Base-by-base conservation (phyloP, 2,329 filamentous ascomycete genomes). In the Pestalotiopsis sp. region DNA sequence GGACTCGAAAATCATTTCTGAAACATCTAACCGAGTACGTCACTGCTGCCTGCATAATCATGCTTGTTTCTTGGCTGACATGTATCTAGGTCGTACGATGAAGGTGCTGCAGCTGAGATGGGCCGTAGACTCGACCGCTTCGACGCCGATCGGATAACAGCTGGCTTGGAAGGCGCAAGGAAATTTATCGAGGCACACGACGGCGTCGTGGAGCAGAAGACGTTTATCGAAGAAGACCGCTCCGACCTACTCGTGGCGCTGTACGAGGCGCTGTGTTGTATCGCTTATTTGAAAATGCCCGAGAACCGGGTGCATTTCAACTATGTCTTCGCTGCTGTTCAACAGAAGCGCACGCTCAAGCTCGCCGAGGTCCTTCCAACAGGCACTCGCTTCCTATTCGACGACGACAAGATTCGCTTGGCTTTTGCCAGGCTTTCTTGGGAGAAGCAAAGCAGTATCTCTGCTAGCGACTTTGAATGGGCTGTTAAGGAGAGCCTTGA, bases 251-350 rank as follows among this genome's bases (percentile, higher is more conserved):
- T 97, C 65, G 88, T 96, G 69, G 91, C 93, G 12, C 88, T 98
- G 38, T 97, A 97, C 75, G 95, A 98, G 78, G 91, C 92, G 0
- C 83, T 98, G 65, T 97, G 94, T 78, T 97, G 92, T 78, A 89
- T 94, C 72, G 86, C 92, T 0, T 94, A 97, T 77, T 84, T 98
- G 70, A 86, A 81, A 59, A 73, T 83, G n/a, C 82, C 85, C 1
- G 83, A 85, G 4, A 84, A 85, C 71, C 83, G 86, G 2, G 74
- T 77, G 0, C 78, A 90, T 72, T 97, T 98, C 77, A 92, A 97
- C 77, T 89, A 87, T 73, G 93, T 97, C 12, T 98, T 98, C 78
- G 86, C 89, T 73, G 86, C 94, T 25, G 90, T 97, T 2, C 93
- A 95, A 79, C 89, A 89, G 14, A 95, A 91, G 75, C 94, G 89